These are phyloP conservation scores for Polytrichum commune DNA, from an alignment of 225 moss, liverwort and hornwort genomes.

Conservation along the genomic window DNA sequence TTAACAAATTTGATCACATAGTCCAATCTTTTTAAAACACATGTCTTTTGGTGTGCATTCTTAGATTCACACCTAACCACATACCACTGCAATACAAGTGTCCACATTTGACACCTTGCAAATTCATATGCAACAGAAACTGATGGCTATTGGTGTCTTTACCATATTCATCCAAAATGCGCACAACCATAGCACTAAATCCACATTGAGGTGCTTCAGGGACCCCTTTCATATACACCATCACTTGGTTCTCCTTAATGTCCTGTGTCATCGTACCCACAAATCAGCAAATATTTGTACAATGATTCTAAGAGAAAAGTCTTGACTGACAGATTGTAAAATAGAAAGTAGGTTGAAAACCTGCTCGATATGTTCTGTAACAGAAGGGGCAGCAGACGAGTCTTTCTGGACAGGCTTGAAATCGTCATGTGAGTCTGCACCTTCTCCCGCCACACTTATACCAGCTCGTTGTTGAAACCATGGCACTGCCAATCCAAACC, in stretches of 20 bases:
- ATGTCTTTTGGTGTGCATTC: too few species aligned
- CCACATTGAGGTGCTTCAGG: constrained; percentile 82
- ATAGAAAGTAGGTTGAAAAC: constrained; percentile 13
- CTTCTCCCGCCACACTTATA: constrained; percentile 56
- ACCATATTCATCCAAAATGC: constrained; percentile 75
- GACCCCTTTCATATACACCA: constrained; percentile 91
- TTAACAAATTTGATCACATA: too few species aligned
- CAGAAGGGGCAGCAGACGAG: constrained; percentile 36
- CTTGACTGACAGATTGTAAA: too few species aligned
- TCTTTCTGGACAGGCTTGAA: constrained; percentile 71
- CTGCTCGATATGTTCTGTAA: constrained; percentile 69
- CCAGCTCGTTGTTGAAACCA: constrained; percentile 60
- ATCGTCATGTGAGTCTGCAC: constrained; percentile 77
- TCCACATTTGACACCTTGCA: neutral
- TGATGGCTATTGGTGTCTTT: constrained; percentile 3
- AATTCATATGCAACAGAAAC: neutral
- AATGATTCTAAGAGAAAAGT: too few species aligned
- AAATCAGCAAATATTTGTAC: too few species aligned
- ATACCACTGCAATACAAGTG: neutral
- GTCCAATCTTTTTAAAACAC: too few species aligned
- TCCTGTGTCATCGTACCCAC: constrained; percentile 30
- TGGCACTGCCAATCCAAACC: constrained; percentile 23
- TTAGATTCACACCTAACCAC: too few species aligned
- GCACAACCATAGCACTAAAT: constrained; percentile 75
- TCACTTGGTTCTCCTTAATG: constrained; percentile 60